phyloP scores from a whole-genome alignment of 2,329 filamentous ascomycete genomes.

The Curvularia hawaiiensis region DNA sequence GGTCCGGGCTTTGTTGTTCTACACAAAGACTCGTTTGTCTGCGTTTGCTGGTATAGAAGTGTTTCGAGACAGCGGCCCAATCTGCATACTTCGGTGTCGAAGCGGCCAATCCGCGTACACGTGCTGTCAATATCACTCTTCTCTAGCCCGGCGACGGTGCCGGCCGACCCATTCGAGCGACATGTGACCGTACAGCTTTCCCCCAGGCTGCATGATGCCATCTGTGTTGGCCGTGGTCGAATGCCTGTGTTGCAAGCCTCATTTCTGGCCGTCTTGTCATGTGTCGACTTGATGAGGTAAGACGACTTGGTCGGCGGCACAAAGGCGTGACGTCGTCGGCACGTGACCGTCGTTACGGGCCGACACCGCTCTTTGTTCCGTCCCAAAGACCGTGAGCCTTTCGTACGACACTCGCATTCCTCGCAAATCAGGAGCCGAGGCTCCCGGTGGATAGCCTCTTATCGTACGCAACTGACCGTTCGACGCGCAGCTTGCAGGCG shows the following conservation, averaged over 20 bases:
- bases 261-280: neutral
- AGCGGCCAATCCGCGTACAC: neutral
- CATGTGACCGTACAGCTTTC: neutral
- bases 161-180: neutral
- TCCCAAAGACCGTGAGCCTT: neutral
- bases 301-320: neutral
- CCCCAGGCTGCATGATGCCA: neutral
- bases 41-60: neutral
- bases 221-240: neutral
- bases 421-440: neutral
- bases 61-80: too few relatives aligned
- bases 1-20: neutral
- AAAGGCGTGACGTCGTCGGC: neutral
- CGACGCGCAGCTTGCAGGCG: neutral
- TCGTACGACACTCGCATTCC: neutral
- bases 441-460: constrained; percentile 1
- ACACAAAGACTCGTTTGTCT: neutral
- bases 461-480: neutral
- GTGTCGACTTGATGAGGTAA: neutral
- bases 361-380: constrained; percentile 8
- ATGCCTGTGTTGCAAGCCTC: neutral
- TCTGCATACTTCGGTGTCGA: neutral
- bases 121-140: neutral
- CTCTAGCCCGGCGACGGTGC: neutral
- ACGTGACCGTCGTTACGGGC: neutral